A percentile compares a stretch with the other conserved stretches of the same genome.
Evolutionary conservation across 192 early-diverging fungal genomes (phyloP).

Genomic region (Podila epicladia): DNA sequence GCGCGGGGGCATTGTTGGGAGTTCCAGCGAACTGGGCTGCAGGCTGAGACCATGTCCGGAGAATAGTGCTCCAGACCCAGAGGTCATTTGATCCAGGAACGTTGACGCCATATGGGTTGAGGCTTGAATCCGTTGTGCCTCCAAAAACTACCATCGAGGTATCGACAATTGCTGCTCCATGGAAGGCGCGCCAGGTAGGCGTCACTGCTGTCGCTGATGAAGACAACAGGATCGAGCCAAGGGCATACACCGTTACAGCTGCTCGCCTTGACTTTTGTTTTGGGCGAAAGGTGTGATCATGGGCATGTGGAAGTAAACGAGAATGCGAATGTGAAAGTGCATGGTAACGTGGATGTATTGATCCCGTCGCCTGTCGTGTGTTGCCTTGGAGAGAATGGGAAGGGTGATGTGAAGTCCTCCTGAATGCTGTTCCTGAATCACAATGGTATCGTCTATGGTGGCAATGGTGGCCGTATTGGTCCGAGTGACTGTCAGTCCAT

Average conservation of each 20-base stretch:
- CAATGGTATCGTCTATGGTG: too few relatives aligned
- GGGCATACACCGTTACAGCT: background rate
- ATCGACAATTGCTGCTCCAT: constrained; percentile 42
- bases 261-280: background rate
- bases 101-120: constrained; percentile 29
- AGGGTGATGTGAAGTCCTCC: too few relatives aligned
- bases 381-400: too few relatives aligned
- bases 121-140: constrained; percentile 42
- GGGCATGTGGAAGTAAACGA: background rate
- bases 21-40: constrained; percentile 24
- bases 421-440: too few relatives aligned
- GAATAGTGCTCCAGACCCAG: constrained; percentile 56
- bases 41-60: constrained; percentile 59
- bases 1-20: constrained; percentile 14
- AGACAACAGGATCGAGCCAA: background rate
- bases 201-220: constrained; percentile 6
- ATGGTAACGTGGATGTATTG: background rate
- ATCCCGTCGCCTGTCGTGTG: too few relatives aligned
- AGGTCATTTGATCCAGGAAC: constrained; percentile 52
- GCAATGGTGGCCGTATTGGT: too few relatives aligned
- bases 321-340: background rate
- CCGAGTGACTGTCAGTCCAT: too few relatives aligned
- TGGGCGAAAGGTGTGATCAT: background rate
- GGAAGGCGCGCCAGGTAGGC: constrained; percentile 47
- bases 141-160: constrained; percentile 61